A percentile compares a stretch with the other conserved stretches of the same genome.
phyloP scores from a whole-genome alignment of 2,329 filamentous ascomycete genomes.

The Aureobasidium sp. region DNA sequence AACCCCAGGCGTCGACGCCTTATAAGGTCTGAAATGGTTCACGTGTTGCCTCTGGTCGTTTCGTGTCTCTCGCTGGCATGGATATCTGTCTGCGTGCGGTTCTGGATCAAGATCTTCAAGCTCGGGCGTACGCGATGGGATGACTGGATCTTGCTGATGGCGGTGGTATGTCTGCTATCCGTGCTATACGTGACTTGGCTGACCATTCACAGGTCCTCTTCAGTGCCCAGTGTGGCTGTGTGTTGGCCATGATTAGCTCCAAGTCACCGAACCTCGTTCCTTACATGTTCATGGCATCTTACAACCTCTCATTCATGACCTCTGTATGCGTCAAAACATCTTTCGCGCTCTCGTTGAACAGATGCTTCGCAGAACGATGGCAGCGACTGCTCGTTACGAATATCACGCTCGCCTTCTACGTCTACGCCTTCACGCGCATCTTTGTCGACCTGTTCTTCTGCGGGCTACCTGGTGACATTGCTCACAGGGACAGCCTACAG shows the following conservation, averaged over 20 bases:
- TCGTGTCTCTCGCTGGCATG: slow-evolving; percentile 20
- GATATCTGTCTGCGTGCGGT: slow-evolving; percentile 12
- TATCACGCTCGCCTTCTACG: slow-evolving; percentile 31
- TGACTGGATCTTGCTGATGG: slow-evolving; percentile 19
- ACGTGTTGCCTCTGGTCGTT: slow-evolving; percentile 20
- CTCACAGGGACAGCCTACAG: slow-evolving; percentile 24
- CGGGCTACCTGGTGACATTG: slow-evolving; percentile 30
- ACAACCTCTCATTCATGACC: slow-evolving; percentile 44
- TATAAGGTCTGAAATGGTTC: not conserved
- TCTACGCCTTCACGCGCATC: slow-evolving; percentile 35
- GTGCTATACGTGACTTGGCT: not conserved
- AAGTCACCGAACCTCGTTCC: not conserved
- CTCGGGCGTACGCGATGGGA: slow-evolving; percentile 18
- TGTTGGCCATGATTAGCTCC: slow-evolving; percentile 5
- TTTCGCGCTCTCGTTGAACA: slow-evolving; percentile 49
- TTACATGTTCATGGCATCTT: slow-evolving; percentile 33
- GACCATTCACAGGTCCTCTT: slow-evolving; percentile 12
- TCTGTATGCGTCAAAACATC: slow-evolving; percentile 50
- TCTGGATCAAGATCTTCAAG: slow-evolving; percentile 15
- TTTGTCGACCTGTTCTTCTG: slow-evolving; percentile 36
- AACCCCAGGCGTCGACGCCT: slow-evolving; percentile 4
- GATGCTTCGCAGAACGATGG: slow-evolving; percentile 44
- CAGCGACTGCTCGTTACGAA: slow-evolving; percentile 36
- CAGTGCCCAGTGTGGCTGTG: slow-evolving; percentile 17
- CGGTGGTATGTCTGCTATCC: slow-evolving; percentile 13